Evolutionary conservation across 2,329 filamentous ascomycete genomes (phyloP), one percentile per base, ranked within the genome.

Genomic region (Exutisphaerella laricina): DNA sequence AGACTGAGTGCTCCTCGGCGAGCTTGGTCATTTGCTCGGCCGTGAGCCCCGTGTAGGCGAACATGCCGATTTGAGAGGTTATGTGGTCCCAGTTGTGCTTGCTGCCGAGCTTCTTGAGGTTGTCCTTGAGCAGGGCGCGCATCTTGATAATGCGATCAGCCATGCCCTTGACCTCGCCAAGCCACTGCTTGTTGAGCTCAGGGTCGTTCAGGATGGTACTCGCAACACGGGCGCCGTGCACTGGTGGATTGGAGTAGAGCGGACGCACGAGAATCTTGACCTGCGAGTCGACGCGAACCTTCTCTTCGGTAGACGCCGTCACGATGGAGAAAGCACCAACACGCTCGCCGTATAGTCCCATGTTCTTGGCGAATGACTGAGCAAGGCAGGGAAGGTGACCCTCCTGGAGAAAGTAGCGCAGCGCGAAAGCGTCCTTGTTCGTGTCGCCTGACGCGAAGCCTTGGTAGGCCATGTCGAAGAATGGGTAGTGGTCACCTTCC

Each of bases 401-500:
- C 72, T 96, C 74, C 71, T 88, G 78, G 66, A 96, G 81, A 67
- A 98, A 98, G 77, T 95, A 77, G 57, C 92, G 82, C 56, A 97
- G 78, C 49, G 92, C 87, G 66, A 90, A 97, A 53, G 92, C 92
- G 66, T 98, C 90, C 69, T 82, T 82, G 75, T 94, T 79, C 53
- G 85, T 90, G 71, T 94, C 79, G 57, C 90, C 90, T 53, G 85
- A 92, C 58, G 90, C 90, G 63, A 98, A 97, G 59, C 90, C 90
- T 73, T 98, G 90, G 78, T 98, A 98, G 53, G 90, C 90, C 88
- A 96, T 96, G 70, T 97, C 90, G 73, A 97, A 97, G 80, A 98
- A 96, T 59, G 88, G 82, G 67, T 84, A 95, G 78, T 97, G 90
- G 37, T 77, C 82, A 67, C 85, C 81, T 65, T 80, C 77, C 78